A percentile compares a stretch with the other conserved stretches of the same genome.
These are phyloP conservation scores for Clonostachys sp. DNA, from an alignment of 2,329 filamentous ascomycete species.

Conservation along the genomic window DNA sequence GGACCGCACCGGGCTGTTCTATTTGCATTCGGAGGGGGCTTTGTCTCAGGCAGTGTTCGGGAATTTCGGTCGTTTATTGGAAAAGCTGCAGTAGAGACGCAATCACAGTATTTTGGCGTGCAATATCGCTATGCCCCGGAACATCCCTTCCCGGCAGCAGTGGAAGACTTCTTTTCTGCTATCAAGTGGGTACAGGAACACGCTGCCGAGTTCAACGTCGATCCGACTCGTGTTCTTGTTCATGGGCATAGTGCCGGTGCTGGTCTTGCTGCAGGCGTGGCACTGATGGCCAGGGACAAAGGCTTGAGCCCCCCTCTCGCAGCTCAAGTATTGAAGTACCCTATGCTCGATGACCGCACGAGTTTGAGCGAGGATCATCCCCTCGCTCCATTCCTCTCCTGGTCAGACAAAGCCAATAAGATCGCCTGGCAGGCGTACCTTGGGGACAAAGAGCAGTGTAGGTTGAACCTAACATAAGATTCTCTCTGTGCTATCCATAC, in stretches of 20 bases:
- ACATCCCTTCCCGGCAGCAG: conserved; percentile 22
- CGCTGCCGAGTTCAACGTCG: conserved; percentile 13
- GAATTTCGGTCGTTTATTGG: no score
- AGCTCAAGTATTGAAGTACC: conserved; percentile 22
- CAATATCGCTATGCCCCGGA: conserved; percentile 39
- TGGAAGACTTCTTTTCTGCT: conserved; percentile 21
- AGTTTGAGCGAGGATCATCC: no score
- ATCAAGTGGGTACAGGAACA: conserved; percentile 18
- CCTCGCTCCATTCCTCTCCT: no score
- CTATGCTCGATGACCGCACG: conserved; percentile 24
- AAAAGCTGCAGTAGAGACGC: conserved; percentile 2
- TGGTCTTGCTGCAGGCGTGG: conserved; percentile 9
- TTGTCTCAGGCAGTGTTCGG: no score
- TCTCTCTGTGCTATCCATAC: no score
- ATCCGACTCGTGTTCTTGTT: conserved; percentile 8
- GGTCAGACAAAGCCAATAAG: no score
- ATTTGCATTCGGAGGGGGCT: no score
- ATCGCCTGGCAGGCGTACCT: no score
- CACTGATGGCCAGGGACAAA: conserved; percentile 31
- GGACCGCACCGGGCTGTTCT: no score
- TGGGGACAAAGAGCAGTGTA: no score
- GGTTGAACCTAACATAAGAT: no score
- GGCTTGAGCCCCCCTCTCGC: conserved; percentile 12
- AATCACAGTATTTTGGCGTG: conserved; percentile 7
- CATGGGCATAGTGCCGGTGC: conserved; percentile 13